phyloP scores from a whole-genome alignment of 2,329 filamentous ascomycete genomes.

The Metarhizium guizhouense region DNA sequence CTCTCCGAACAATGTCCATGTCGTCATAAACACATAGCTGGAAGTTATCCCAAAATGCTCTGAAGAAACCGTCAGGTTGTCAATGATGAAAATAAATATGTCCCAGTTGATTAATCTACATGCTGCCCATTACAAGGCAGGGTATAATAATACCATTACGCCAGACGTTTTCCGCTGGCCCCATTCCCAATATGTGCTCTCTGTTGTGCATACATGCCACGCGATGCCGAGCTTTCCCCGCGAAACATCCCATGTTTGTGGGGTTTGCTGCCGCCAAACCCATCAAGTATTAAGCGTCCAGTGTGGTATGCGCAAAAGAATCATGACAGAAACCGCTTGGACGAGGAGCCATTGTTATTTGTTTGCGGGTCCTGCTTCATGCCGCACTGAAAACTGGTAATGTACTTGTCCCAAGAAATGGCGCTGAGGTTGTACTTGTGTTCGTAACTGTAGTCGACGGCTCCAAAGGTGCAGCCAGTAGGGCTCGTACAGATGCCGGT shows the following conservation, averaged over 20 bases:
- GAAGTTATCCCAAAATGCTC: not conserved
- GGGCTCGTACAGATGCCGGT: conserved; percentile 37
- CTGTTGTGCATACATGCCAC: not conserved
- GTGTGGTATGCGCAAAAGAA: not conserved
- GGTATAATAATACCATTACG: not conserved
- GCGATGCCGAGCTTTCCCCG: conserved; percentile 1
- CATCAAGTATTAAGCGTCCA: not conserved
- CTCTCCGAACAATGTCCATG: not conserved
- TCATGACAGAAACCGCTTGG: not conserved
- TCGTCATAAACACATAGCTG: not conserved
- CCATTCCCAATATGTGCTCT: not conserved
- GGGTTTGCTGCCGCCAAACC: not conserved
- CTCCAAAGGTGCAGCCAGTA: conserved; percentile 42
- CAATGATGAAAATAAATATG: not conserved
- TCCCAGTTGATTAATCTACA: not conserved
- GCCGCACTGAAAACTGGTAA: conserved; percentile 26
- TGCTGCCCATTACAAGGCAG: not conserved
- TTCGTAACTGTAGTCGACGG: conserved; percentile 34
- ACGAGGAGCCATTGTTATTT: not conserved
- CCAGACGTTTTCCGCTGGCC: not conserved
- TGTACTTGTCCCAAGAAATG: conserved; percentile 34
- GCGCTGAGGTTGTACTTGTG: conserved; percentile 38
- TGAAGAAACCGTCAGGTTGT: not conserved
- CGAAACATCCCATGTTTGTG: not conserved
- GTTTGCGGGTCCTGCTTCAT: not conserved